Evolutionary conservation across 2,329 filamentous ascomycete species (phyloP), one percentile per base, ranked within the genome.

Genomic region (Triangularia verruculosa): DNA sequence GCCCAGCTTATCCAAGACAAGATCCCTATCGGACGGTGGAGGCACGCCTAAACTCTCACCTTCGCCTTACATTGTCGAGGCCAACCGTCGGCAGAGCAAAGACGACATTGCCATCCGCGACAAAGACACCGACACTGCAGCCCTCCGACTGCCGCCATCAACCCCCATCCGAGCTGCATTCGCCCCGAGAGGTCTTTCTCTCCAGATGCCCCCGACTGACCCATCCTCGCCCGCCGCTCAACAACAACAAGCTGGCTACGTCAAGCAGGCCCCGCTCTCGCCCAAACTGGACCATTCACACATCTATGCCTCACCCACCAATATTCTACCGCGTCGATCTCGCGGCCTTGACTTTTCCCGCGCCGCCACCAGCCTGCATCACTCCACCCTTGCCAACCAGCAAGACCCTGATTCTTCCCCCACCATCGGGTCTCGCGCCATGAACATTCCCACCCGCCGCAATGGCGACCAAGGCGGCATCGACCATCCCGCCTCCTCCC

Each of bases 271-370:
- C 25, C 92, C 93, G 70, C 82, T 94, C 64, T 96, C 92, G 1
- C 93, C 93, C 15, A 93, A 96, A 75, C 85, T 95, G 67, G 93
- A 97, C 75, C 85, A 91, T 62, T 89, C 89, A 20, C 90, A 93
- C 69, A 92, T 89, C 56, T 97, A 96, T 79, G 90, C 90, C 51
- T 94, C 92, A 1, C 93, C 93, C 1, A 89, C 91, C 25, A 96
- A 93, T 61, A 90, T 96, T 55, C 83, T 98, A 7, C 94, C 94
- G 17, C 87, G 94, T 68, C 89, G 93, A 66, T 97, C 93, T 28
- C 87, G 94, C 62, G 94, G 94, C 52, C 82, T 97, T 65, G 94
- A 98, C 78, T 98, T 97, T 76, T 94, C 94, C 47, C 86, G 94
- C 69, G 93, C 93, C 11, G 95, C 92, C 66, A 97, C 94, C 11